Evolutionary conservation across 768 basidiomycete genomes (phyloP).

Genomic region (Zangia roseola): DNA sequence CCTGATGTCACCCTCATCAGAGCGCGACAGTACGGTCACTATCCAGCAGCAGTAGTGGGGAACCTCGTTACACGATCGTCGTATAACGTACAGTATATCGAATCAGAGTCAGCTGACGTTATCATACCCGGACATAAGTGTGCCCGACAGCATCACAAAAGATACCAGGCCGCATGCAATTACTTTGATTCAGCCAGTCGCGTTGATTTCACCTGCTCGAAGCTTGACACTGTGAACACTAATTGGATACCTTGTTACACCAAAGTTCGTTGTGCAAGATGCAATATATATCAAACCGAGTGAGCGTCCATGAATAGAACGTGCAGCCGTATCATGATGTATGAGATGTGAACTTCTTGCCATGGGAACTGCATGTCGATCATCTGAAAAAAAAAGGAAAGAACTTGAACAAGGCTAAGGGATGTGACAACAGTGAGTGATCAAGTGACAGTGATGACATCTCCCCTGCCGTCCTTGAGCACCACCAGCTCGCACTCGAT

Average conservation of each 20-base stretch:
- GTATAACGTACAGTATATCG: not conserved
- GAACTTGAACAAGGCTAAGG: not conserved
- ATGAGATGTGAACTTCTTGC: not conserved
- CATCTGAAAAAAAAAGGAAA: not conserved
- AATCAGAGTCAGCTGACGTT: not conserved
- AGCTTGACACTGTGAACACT: no score
- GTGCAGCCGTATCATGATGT: not conserved
- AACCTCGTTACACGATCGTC: not conserved
- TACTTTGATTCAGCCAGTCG: no score
- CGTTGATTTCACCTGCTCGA: no score
- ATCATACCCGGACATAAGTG: no score
- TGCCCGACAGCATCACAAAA: no score
- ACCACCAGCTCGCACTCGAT: constrained; percentile 92
- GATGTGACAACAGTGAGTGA: not conserved
- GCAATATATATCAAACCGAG: not conserved
- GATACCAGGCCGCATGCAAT: no score
- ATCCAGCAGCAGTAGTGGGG: not conserved
- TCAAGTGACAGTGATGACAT: constrained; percentile 82
- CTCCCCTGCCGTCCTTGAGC: constrained; percentile 85
- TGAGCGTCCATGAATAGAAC: no score
- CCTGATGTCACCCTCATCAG: constrained; percentile 10
- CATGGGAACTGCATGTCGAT: not conserved
- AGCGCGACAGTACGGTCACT: constrained; percentile 8
- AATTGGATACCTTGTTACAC: no score
- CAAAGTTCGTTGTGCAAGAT: not conserved